phyloP scores from a whole-genome alignment of 768 basidiomycete genomes.

The Suillus cothurnatus region DNA sequence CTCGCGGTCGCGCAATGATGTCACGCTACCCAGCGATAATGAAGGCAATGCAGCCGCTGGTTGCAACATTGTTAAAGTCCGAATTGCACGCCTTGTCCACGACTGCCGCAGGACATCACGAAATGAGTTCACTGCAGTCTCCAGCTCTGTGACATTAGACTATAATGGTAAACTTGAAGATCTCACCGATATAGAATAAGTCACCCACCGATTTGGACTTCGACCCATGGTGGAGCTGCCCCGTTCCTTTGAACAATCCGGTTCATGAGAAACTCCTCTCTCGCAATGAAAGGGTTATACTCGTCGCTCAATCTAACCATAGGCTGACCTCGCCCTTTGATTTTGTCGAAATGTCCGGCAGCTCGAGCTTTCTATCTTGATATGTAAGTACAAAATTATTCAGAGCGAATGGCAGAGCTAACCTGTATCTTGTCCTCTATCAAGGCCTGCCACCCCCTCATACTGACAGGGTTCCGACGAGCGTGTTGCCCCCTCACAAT shows the following conservation, averaged over 20 bases:
- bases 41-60: constrained; percentile 43
- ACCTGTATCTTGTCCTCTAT: constrained; percentile 85
- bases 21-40: constrained; percentile 39
- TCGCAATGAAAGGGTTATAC: constrained; percentile 65
- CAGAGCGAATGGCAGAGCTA: neutral
- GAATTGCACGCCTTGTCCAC: constrained; percentile 76
- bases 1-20: constrained; percentile 56
- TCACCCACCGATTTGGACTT: constrained; percentile 66
- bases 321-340: constrained; percentile 68
- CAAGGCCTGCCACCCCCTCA: constrained; percentile 76
- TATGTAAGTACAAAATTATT: neutral
- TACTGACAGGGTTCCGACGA: constrained; percentile 55
- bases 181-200: neutral
- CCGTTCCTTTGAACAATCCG: constrained; percentile 81
- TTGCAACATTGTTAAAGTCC: constrained; percentile 51
- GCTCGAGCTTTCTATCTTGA: constrained; percentile 57
- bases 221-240: constrained; percentile 87
- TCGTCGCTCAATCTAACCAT: constrained; percentile 46
- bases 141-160: constrained; percentile 55
- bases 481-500: constrained; percentile 9
- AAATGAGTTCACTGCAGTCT: constrained; percentile 60
- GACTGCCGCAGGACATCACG: constrained; percentile 63
- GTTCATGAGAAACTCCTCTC: constrained; percentile 85
- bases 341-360: constrained; percentile 69
- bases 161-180: constrained; percentile 11